Evolutionary conservation across 2,329 filamentous ascomycete species (phyloP).

Genomic region (Colletotrichum sp.): DNA sequence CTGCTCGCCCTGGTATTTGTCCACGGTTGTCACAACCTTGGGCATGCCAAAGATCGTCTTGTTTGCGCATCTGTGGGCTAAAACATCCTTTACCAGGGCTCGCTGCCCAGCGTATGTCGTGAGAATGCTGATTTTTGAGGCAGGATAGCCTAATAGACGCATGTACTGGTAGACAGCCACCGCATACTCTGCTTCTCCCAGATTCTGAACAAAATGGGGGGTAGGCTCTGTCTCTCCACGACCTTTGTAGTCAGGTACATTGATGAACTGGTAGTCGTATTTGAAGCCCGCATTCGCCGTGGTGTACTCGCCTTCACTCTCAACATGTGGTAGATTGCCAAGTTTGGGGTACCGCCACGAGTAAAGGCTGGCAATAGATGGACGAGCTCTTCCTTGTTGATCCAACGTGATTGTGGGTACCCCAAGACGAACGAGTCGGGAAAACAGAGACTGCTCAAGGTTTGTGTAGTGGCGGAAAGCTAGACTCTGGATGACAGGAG

Average conservation of each 20-base stretch:
- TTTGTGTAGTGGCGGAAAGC: conserved; percentile 96
- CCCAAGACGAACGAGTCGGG: conserved; percentile 85
- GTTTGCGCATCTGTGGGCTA: conserved; percentile 81
- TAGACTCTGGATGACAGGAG: conserved; percentile 91
- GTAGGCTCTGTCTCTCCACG: conserved; percentile 87
- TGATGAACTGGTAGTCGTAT: conserved; percentile 95
- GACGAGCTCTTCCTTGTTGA: conserved; percentile 89
- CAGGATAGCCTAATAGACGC: conserved; percentile 92
- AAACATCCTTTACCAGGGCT: conserved; percentile 85
- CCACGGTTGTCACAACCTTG: conserved; percentile 89
- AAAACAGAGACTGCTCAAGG: conserved; percentile 94
- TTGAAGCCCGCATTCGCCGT: conserved; percentile 89
- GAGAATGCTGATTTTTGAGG: conserved; percentile 82
- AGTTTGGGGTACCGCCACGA: conserved; percentile 89
- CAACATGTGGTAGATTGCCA: conserved; percentile 78
- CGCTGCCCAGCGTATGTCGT: conserved; percentile 93
- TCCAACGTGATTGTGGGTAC: conserved; percentile 92
- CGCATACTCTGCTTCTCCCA: conserved; percentile 96
- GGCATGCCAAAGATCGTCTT: conserved; percentile 89
- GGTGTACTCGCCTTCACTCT: conserved; percentile 72
- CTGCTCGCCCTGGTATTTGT: conserved; percentile 99
- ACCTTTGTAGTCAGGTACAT: conserved; percentile 92
- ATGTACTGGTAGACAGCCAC: conserved; percentile 98
- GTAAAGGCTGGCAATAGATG: conserved; percentile 87
- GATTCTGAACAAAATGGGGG: conserved; percentile 94